phyloP scores from a whole-genome alignment of 2,329 filamentous ascomycete species.

The Monilinia vaccinii-corymbosi region DNA sequence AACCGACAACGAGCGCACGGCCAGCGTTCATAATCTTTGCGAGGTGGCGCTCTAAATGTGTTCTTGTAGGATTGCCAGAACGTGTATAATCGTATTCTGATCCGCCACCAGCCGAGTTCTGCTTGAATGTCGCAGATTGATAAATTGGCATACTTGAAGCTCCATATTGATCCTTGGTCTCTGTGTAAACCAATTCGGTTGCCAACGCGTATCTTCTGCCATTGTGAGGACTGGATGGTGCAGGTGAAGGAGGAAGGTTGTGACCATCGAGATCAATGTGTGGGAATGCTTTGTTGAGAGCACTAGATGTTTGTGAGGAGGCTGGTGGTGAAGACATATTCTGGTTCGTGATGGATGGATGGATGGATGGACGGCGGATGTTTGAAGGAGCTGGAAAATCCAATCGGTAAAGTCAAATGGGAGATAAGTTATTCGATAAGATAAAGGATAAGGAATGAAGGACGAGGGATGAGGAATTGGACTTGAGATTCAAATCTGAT shows the following conservation, averaged over 20 bases:
- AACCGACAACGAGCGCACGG: slow-evolving; percentile 85
- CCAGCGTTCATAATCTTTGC: slow-evolving; percentile 98
- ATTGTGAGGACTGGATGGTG: slow-evolving; percentile 80
- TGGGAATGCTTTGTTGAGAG: slow-evolving; percentile 23
- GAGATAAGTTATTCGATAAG: background rate
- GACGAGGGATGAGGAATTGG: background rate
- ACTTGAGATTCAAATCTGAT: background rate
- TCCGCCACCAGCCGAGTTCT: slow-evolving; percentile 68
- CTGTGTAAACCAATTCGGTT: slow-evolving; percentile 93
- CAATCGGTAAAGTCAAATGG: background rate
- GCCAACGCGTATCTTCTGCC: slow-evolving; percentile 87
- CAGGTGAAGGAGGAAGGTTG: slow-evolving; percentile 80
- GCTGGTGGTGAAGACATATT: slow-evolving; percentile 30
- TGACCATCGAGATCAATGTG: slow-evolving; percentile 74
- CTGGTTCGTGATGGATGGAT: background rate
- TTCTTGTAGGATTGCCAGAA: slow-evolving; percentile 92
- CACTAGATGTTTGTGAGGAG: slow-evolving; percentile 15
- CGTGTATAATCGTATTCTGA: slow-evolving; percentile 97
- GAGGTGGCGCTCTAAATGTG: slow-evolving; percentile 89
- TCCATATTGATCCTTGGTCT: slow-evolving; percentile 94
- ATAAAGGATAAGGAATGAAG: background rate
- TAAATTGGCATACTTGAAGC: slow-evolving; percentile 95
- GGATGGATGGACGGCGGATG: too few relatives aligned
- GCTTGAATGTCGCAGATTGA: slow-evolving; percentile 97
- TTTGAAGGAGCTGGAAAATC: background rate